Evolutionary conservation across 2,329 filamentous ascomycete species (phyloP).

Genomic region (Sporothrix protearum): DNA sequence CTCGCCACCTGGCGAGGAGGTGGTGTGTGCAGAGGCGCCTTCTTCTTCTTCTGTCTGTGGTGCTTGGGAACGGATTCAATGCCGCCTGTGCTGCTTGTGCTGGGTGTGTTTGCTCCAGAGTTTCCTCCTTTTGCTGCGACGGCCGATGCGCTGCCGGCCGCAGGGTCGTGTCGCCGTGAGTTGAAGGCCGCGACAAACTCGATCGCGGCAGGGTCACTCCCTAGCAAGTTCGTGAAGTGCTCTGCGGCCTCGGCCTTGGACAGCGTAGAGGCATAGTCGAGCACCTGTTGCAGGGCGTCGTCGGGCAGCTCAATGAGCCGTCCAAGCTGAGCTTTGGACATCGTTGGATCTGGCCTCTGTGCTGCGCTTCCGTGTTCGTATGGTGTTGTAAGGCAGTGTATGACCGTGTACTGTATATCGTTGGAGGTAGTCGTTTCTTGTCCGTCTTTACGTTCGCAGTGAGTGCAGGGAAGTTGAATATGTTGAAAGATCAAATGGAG

Average conservation of each 20-base stretch:
- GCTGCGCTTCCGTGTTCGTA: not conserved
- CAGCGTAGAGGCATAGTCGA: conserved; percentile 75
- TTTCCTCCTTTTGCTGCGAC: conserved; percentile 15
- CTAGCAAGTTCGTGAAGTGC: conserved; percentile 83
- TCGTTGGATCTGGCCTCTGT: conserved; percentile 31
- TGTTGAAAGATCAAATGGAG: not conserved
- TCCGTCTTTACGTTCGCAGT: not conserved
- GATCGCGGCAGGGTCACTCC: conserved; percentile 72
- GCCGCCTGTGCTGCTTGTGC: not conserved
- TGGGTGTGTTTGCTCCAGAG: not conserved
- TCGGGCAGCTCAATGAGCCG: conserved; percentile 81
- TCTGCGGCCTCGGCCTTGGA: conserved; percentile 74
- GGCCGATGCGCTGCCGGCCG: conserved; percentile 18
- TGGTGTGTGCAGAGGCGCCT: conserved; percentile 62
- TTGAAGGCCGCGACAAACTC: conserved; percentile 84
- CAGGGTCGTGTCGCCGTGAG: conserved; percentile 52
- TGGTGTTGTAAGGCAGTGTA: not conserved
- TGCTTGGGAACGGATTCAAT: conserved; percentile 48
- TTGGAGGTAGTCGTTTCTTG: not conserved
- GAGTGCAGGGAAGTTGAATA: not conserved
- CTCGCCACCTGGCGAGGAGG: conserved; percentile 61
- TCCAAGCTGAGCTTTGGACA: conserved; percentile 66
- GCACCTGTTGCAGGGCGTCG: conserved; percentile 75
- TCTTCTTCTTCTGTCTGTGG: conserved; percentile 50
- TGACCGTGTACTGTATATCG: not conserved